These are phyloP conservation scores for Symbiodinium pilosum DNA, from an alignment of 73 alveolate species.

Conservation along the genomic window DNA sequence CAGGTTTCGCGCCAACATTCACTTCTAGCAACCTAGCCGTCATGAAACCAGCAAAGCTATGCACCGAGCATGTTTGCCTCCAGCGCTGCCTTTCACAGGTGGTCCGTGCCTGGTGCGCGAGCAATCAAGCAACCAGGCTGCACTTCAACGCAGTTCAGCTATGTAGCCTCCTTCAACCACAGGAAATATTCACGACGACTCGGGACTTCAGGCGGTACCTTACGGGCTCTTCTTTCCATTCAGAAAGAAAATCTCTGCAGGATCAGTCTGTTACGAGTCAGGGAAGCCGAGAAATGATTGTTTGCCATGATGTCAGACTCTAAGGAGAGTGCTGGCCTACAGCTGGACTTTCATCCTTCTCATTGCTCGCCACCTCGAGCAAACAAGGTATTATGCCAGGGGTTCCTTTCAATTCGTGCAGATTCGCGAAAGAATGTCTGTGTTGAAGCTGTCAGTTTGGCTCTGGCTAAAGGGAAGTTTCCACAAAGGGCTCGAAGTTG, in stretches of 20 bases:
- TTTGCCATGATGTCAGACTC: neutral
- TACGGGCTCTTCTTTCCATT: too few species aligned
- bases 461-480: neutral
- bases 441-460: neutral
- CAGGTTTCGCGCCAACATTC: neutral
- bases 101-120: slow-evolving; percentile 5
- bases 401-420: neutral
- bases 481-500: neutral
- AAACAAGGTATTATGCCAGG: neutral
- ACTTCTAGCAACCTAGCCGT: neutral
- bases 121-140: neutral
- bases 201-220: too few species aligned
- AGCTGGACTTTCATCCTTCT: neutral
- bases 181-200: too few species aligned
- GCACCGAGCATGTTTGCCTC: neutral
- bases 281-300: neutral
- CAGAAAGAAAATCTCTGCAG: too few species aligned
- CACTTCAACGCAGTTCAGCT: neutral
- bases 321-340: neutral
- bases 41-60: neutral
- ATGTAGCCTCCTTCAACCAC: too few species aligned
- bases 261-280: too few species aligned
- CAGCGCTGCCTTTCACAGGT: neutral
- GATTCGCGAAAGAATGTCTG: neutral
- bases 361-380: neutral